Evolutionary conservation across 176 grass and related monocot genomes (phyloP), one percentile per base, ranked within the genome.

Genomic region (Phragmites australis): DNA sequence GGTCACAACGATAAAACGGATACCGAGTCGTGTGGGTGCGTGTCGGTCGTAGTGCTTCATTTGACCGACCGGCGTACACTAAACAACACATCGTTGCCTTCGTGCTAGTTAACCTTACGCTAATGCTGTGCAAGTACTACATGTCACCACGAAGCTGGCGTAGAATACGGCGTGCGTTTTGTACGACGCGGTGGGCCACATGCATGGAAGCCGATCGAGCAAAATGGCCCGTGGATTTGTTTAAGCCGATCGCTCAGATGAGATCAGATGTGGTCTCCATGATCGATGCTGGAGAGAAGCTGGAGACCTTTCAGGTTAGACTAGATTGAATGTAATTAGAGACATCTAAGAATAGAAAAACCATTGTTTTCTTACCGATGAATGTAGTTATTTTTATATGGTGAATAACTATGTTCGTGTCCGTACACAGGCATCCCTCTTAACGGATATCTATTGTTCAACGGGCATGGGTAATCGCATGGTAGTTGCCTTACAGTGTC

Each of bases 21-120:
- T 27, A 45, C 87, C 75, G 81, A 80, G 81, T 51, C 23, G 58
- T 58, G 74, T 64, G 86, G 68, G 55, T 37, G 47, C 59, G 81
- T 80, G 87, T 85, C 77, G 86, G 88, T 74, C 81, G 6, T 43
- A 52, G 82, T 55, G 88, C 82, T 86, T 25, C 77, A 42, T 79
- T 93, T 93, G 88, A 94, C 88, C 86, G 77, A 18, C 62, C 5
- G 50, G 55, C 83, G 41, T 44, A 49, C 74, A 37, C 76, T 59
- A 71, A 52, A 21, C 61, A 72, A 45, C 64, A 50, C 46, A 64
- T 42, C 31, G 57, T 52, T 52, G 59, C 73, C 6, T 25, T 65
- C 29, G 52, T 53, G 65, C 22, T 54, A 16, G 7, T 37, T 62
- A 76, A 70, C 65, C 25, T 71, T 54, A 71, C 6, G 48, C 18